Evolutionary conservation across 257 asterid species (phyloP).

Genomic region (Craterostigma plantagineum): DNA sequence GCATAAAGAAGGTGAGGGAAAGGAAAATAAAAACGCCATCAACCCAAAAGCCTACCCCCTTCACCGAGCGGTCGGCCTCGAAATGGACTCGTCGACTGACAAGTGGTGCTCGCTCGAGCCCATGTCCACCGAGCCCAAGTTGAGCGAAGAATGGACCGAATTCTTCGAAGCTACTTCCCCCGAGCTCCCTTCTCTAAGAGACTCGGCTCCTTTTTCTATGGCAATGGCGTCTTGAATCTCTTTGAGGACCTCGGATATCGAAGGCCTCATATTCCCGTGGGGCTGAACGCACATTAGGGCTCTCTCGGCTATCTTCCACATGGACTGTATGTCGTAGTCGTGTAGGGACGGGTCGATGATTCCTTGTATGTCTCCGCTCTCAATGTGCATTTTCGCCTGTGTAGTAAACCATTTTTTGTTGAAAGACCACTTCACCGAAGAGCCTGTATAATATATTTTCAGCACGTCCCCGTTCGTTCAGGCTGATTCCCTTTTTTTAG

Average conservation of each 20-base stretch:
- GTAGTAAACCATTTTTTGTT: no score
- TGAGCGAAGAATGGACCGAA: constrained; percentile 58
- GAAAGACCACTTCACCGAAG: no score
- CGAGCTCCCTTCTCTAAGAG: constrained; percentile 59
- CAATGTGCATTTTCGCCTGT: constrained; percentile 85
- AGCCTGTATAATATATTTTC: no score
- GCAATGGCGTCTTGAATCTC: constrained; percentile 85
- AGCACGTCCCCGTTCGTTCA: no score
- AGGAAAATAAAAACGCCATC: no score
- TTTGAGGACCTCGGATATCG: constrained; percentile 81
- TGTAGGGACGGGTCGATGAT: constrained; percentile 68
- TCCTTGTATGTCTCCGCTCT: constrained; percentile 91
- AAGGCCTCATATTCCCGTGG: constrained; percentile 96
- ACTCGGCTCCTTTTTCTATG: constrained; percentile 55
- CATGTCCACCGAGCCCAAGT: constrained; percentile 45
- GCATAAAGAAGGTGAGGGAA: no score
- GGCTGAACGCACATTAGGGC: constrained; percentile 91
- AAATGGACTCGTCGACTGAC: constrained; percentile 65
- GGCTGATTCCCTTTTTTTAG: no score
- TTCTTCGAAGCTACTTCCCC: constrained; percentile 55
- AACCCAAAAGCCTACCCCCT: no score
- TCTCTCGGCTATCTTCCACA: constrained; percentile 99
- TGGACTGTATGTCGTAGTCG: constrained; percentile 77
- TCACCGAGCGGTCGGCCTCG: constrained; percentile 74
- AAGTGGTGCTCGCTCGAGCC: constrained; percentile 49